These are phyloP conservation scores for Termitomyces sp. DNA, from an alignment of 768 basidiomycete species.

Conservation along the genomic window DNA sequence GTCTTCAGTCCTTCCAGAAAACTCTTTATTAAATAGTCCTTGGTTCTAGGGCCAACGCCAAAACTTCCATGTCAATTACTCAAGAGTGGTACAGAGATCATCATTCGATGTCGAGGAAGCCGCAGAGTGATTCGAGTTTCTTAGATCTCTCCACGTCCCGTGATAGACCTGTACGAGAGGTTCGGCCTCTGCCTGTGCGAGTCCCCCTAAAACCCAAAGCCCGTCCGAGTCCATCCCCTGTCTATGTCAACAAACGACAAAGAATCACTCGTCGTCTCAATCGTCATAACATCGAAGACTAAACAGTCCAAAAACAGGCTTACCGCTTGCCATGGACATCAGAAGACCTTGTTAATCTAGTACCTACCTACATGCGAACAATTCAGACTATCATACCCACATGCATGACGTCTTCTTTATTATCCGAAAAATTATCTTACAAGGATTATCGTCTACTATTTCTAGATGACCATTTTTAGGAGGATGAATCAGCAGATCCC, in stretches of 20 bases:
- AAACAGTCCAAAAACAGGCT: too few species aligned
- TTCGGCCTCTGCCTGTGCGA: neutral
- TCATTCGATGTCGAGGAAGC: neutral
- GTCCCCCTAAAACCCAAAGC: neutral
- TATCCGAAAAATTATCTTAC: neutral
- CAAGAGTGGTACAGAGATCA: neutral
- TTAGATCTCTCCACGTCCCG: neutral
- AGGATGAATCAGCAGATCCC: conserved; percentile 4
- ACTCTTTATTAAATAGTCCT: neutral
- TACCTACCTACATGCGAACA: neutral
- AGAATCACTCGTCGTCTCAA: neutral
- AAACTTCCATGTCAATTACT: neutral
- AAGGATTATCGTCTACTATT: neutral
- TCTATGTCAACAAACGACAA: conserved; percentile 5
- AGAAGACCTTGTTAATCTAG: too few species aligned
- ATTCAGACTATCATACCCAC: neutral
- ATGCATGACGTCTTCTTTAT: neutral
- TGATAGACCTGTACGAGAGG: neutral
- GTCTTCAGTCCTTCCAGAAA: neutral
- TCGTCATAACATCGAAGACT: neutral
- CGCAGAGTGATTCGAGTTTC: neutral
- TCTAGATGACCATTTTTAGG: neutral
- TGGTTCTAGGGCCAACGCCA: neutral
- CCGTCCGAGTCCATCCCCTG: conserved; percentile 8
- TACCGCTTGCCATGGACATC: too few species aligned